A percentile compares a stretch with the other conserved stretches of the same genome.
Conservation (phyloP, 306 rosid species). For the Fagus crenata region DNA sequence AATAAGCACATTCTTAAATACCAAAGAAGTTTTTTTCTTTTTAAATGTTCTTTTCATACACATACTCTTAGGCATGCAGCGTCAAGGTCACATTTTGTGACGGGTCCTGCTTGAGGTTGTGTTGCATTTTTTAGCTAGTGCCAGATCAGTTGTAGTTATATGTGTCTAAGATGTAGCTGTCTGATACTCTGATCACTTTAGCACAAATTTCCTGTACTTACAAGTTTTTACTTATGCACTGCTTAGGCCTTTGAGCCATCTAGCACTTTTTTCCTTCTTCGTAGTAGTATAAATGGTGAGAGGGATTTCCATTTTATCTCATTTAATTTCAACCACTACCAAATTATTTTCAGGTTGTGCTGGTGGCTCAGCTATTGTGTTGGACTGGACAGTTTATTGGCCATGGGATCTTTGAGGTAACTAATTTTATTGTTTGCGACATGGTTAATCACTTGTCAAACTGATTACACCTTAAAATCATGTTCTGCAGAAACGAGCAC, state of each 20-base stretch:
- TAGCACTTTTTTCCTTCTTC: neutral
- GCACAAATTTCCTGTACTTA: neutral
- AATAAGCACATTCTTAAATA: too few species aligned
- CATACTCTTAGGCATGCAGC: too few species aligned
- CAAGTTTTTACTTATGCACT: neutral
- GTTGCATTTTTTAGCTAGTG: too few species aligned
- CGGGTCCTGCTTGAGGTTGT: too few species aligned
- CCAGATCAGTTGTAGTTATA: too few species aligned
- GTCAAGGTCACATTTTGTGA: too few species aligned
- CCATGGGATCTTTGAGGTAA: conserved; percentile 81
- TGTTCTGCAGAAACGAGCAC: conserved; percentile 63
- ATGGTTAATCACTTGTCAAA: conserved; percentile 4
- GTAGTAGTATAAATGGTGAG: neutral
- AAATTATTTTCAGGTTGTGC: conserved; percentile 55
- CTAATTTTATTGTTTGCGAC: neutral
- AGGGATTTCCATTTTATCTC: conserved; percentile 3
- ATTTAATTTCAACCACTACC: conserved; percentile 4
- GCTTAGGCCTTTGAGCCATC: neutral
- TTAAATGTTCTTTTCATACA: too few species aligned
- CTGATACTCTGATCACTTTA: neutral
- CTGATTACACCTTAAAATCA: conserved; percentile 5
- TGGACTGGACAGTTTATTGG: conserved; percentile 84
- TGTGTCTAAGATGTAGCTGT: too few species aligned
- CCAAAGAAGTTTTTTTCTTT: too few species aligned
- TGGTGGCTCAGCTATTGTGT: conserved; percentile 67